These are phyloP conservation scores for Brettanomyces bruxellensis DNA, from an alignment of 805 yeast species.

Conservation along the genomic window DNA sequence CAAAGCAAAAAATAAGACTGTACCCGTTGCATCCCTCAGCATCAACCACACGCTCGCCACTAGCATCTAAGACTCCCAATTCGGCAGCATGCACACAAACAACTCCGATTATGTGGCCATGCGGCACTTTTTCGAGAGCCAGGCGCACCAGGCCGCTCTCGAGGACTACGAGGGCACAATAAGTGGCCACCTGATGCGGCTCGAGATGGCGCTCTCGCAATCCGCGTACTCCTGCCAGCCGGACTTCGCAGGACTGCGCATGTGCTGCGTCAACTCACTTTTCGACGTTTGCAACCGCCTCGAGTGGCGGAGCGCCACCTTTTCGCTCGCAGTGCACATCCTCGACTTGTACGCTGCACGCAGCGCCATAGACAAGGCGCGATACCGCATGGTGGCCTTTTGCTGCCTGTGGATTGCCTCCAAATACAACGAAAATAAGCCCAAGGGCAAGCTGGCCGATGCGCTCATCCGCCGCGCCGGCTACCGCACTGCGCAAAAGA, in stretches of 20 bases:
- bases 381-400: constrained; percentile 31
- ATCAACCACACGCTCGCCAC: no score
- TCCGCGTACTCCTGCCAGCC: background rate
- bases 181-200: constrained; percentile 15
- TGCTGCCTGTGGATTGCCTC: constrained; percentile 40
- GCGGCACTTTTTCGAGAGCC: constrained; percentile 15
- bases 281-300: constrained; percentile 23
- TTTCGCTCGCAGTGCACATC: constrained; percentile 28
- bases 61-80: no score
- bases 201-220: constrained; percentile 12
- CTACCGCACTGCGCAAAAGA: constrained; percentile 14
- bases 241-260: constrained; percentile 14
- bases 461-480: constrained; percentile 24
- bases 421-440: constrained; percentile 40
- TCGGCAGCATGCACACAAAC: background rate
- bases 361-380: constrained; percentile 24
- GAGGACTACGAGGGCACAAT: constrained; percentile 22
- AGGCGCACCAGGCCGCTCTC: constrained; percentile 18
- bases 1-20: background rate
- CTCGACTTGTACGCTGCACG: constrained; percentile 32
- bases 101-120: background rate
- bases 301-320: constrained; percentile 25
- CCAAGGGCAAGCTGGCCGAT: constrained; percentile 34
- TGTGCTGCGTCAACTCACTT: constrained; percentile 21
- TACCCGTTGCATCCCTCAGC: background rate